These are phyloP conservation scores for Plantago coronopus DNA, from an alignment of 305 asterid genomes.

Conservation along the genomic window DNA sequence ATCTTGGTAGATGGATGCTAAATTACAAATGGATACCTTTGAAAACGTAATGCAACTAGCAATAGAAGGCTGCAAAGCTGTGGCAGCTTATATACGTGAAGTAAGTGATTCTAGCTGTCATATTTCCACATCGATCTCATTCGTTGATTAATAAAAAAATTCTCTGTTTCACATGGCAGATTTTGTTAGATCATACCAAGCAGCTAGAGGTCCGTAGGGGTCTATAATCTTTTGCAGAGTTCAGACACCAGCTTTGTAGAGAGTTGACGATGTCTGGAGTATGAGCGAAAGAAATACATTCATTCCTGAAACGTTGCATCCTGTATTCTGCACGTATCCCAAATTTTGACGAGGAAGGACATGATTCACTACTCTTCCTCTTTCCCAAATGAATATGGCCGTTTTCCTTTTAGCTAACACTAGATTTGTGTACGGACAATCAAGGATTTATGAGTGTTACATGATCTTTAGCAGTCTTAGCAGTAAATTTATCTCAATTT, in stretches of 20 bases:
- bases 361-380: too few species aligned
- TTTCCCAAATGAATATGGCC: too few species aligned
- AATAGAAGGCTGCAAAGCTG: slow-evolving; percentile 91
- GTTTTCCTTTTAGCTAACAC: too few species aligned
- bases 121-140: not conserved
- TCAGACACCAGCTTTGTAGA: not conserved
- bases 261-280: too few species aligned
- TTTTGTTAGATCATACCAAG: slow-evolving; percentile 72
- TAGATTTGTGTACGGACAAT: too few species aligned
- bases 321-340: too few species aligned
- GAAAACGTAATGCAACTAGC: slow-evolving; percentile 95
- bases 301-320: too few species aligned
- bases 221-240: slow-evolving; percentile 22
- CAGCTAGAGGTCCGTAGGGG: slow-evolving; percentile 71
- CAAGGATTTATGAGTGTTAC: too few species aligned
- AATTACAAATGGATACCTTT: slow-evolving; percentile 74
- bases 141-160: slow-evolving; percentile 1
- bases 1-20: slow-evolving; percentile 77
- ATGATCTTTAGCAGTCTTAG: too few species aligned
- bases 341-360: too few species aligned
- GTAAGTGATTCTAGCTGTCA: slow-evolving; percentile 31
- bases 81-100: slow-evolving; percentile 73
- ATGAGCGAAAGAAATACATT: too few species aligned
- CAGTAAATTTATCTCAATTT: too few species aligned
- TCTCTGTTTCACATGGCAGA: slow-evolving; percentile 36